Evolutionary conservation across 2,329 filamentous ascomycete species (phyloP).

Genomic region (Tolypocladium album): DNA sequence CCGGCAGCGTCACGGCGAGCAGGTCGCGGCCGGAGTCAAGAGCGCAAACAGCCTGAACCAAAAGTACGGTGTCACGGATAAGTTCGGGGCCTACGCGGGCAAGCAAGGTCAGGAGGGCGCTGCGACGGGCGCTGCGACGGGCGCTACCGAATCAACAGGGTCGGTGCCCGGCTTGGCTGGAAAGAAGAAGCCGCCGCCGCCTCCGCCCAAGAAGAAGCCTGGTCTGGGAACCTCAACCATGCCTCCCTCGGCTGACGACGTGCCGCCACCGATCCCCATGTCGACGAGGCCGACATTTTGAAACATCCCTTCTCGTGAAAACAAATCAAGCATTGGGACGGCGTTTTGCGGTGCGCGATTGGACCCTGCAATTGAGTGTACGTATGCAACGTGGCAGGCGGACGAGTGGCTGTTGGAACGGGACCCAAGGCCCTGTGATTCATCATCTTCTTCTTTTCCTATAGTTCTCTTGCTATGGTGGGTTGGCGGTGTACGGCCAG

Average conservation of each 20-base stretch:
- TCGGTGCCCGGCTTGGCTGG: conserved; percentile 11
- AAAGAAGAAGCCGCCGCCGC: conserved; percentile 44
- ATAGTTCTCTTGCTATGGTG: conserved; percentile 4
- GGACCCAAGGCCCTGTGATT: not conserved
- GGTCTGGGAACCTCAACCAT: conserved; percentile 16
- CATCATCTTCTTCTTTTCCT: conserved; percentile 4
- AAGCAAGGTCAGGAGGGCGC: conserved; percentile 7
- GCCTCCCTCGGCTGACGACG: conserved; percentile 13
- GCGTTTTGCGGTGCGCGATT: not conserved
- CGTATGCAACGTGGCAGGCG: not conserved
- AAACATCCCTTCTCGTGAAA: not conserved
- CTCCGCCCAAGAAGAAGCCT: conserved; percentile 43
- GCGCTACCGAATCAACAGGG: not conserved
- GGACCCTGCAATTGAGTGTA: not conserved
- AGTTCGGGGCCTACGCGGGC: conserved; percentile 17
- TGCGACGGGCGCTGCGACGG: not conserved
- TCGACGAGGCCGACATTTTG: conserved; percentile 38
- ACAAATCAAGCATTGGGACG: not conserved
- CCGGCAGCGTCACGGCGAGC: conserved; percentile 57
- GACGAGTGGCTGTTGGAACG: not conserved
- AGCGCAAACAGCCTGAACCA: conserved; percentile 47
- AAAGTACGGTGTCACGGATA: conserved; percentile 45
- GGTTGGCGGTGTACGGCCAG: conserved; percentile 6
- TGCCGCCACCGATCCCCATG: conserved; percentile 42
- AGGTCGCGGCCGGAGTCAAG: conserved; percentile 49